Evolutionary conservation across 192 early-diverging fungal species (phyloP), one percentile per base, ranked within the genome.

Genomic region (Entomortierella beljakovae): DNA sequence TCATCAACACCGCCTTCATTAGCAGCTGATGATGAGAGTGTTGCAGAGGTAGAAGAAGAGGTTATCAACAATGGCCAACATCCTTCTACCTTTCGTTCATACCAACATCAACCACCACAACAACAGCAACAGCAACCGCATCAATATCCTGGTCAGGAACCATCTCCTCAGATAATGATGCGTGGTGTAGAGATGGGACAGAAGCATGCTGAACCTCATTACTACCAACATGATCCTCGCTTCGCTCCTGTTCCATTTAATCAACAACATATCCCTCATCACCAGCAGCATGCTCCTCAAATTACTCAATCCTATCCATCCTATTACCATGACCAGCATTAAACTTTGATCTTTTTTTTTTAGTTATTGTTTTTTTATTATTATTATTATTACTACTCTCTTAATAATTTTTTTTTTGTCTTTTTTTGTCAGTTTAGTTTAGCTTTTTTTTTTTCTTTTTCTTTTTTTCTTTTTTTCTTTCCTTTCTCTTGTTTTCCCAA

Each of bases 21-120:
- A 48, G 71, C 71, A 1, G 64, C 71, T 16, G 71, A 75, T 61
- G 71, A 75, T 55, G 71, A 75, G 64, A 75, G 71, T 56, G 64
- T 75, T 25, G 58, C 37, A 28, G 71, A 67, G 38, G 37, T 56
- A 0, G 71, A 75, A 9, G 71, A 75, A 2, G 71, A 75, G 4
- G 34, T 26, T 28, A 60, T 61, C 57, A 58, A 57, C 58, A 7
- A 22, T 4, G 34, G 20, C 0, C 61, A 50, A 20, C 43, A 38
- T 38, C 37, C 37, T 38, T 38, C 37, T 8, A 8, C 37, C 37
- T 38, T 38, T 13, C 37, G 43, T 46, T n/a, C n/a, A 20, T 57
- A 50, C 49, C 70, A 56, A 33, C 61, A 57, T 20, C 62, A 46
- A 25, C 50, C 40, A 32, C 63, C 40, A 8, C 62, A 57, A 49